Percentiles rank a stretch among this genome's conserved stretches.
These are phyloP conservation scores for Aspergillus carlsbadensis DNA, from an alignment of 495 filamentous ascomycete genomes.

Conservation along the genomic window DNA sequence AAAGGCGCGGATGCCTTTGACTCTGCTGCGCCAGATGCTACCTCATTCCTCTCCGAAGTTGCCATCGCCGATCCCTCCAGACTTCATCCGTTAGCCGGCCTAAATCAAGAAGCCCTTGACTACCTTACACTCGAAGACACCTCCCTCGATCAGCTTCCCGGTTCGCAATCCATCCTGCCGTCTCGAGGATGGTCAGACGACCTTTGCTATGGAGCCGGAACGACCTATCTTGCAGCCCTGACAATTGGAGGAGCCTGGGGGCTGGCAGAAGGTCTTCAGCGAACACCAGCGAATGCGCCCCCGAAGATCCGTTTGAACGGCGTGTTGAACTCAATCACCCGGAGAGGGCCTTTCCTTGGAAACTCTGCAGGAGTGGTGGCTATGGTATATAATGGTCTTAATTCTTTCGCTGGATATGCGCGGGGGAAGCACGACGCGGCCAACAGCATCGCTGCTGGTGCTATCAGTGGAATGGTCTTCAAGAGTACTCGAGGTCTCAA, in stretches of 20 bases:
- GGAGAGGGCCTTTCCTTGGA: constrained; percentile 92
- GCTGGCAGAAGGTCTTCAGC: constrained; percentile 78
- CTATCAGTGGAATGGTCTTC: constrained; percentile 86
- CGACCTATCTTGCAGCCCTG: constrained; percentile 84
- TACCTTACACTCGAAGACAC: constrained; percentile 94
- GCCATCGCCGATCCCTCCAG: constrained; percentile 76
- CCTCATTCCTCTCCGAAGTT: constrained; percentile 72
- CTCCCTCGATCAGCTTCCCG: constrained; percentile 82
- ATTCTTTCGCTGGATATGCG: constrained; percentile 82
- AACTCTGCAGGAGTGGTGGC: constrained; percentile 94
- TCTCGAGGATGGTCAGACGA: constrained; percentile 97
- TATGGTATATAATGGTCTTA: constrained; percentile 91
- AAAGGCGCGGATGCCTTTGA: constrained; percentile 64
- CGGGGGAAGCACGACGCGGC: constrained; percentile 88
- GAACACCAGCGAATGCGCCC: constrained; percentile 67
- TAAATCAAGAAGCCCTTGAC: constrained; percentile 88
- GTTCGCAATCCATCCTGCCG: constrained; percentile 79
- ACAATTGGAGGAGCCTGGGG: constrained; percentile 91
- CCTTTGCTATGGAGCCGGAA: constrained; percentile 94
- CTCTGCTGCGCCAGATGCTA: constrained; percentile 72
- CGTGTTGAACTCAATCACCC: constrained; percentile 87
- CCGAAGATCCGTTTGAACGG: constrained; percentile 91
- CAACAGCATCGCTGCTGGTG: constrained; percentile 84
- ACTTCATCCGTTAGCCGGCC: constrained; percentile 90
- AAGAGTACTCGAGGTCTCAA: constrained; percentile 88